These are phyloP conservation scores for Venustampulla echinocandica DNA, from an alignment of 495 filamentous ascomycete genomes.

Conservation along the genomic window DNA sequence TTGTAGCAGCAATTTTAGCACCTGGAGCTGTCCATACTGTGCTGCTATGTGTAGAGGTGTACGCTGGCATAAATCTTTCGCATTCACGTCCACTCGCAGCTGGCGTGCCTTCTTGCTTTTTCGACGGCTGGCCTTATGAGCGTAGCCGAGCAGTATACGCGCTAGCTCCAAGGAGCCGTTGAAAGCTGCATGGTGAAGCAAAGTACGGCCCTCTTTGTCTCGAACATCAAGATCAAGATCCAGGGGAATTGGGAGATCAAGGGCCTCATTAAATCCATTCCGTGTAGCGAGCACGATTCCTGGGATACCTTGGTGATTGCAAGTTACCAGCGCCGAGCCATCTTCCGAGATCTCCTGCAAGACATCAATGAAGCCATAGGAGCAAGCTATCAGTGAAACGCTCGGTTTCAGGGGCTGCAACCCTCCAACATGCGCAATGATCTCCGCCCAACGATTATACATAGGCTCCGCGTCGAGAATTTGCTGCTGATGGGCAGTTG, in stretches of 20 bases:
- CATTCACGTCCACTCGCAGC: background rate
- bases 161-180: constrained; percentile 1
- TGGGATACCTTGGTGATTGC: background rate
- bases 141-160: background rate
- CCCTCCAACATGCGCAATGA: background rate
- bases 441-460: background rate
- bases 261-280: background rate
- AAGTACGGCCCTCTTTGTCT: background rate
- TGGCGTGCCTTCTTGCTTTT: background rate
- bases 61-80: background rate
- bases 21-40: background rate
- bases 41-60: background rate
- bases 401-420: background rate
- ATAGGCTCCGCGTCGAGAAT: background rate
- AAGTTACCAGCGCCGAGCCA: background rate
- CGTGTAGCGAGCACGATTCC: background rate
- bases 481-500: background rate
- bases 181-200: constrained; percentile 1
- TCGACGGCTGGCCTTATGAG: background rate
- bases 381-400: constrained; percentile 1
- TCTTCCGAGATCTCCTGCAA: background rate
- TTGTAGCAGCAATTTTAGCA: background rate
- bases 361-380: constrained; percentile 2
- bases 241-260: background rate
- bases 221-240: background rate